Evolutionary conservation across 2,329 filamentous ascomycete genomes (phyloP), one percentile per base, ranked within the genome.

Genomic region (Penicillium sp.): DNA sequence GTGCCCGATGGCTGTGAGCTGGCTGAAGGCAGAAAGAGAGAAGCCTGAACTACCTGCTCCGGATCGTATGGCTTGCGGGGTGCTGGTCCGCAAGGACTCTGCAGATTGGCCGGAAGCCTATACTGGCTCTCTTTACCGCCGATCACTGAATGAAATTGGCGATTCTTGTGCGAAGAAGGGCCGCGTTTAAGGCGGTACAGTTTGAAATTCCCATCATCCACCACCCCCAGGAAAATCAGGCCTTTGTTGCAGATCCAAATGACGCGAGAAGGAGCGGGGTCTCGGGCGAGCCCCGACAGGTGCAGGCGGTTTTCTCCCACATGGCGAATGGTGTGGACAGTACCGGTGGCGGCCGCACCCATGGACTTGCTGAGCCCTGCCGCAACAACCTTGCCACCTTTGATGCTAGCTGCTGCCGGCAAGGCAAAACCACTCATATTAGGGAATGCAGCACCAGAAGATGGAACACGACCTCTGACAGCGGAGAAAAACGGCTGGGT

Each of bases 401-500:
- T 63, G 27, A 71, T 63, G 20, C 72, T 69, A 14, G 69, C 69
- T n/a, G 71, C 68, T 35, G 71, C 65, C 4, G 70, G 63, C 17
- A 72, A 61, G 2, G 65, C 67, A 50, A 75, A 67, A 18, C 66
- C 65, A 37, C 65, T 64, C 36, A 70, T 64, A 17, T 64, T 64
- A 13, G 69, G 57, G 34, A 74, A 68, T 7, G 65, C 63, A 23
- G 65, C 63, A 9, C 70, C 65, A 11, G 69, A 63, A 38, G 72
- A 74, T 2, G 73, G 69, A 20, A 72, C 67, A 41, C 77, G 65
- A 42, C 74, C 67, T 39, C 80, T 78, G 7, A 85, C 81, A 26
- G 78, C 85, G 29, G 83, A 80, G 39, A 87, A 77, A 4, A 86
- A 82, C 15, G 83, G 74, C 35, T 76, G 74, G 2, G 74, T 73